Percentiles rank a stretch among this genome's conserved stretches.
These are phyloP conservation scores for Phylloboletellus chloephorus DNA, from an alignment of 1,284 basidiomycete genomes.

Conservation along the genomic window DNA sequence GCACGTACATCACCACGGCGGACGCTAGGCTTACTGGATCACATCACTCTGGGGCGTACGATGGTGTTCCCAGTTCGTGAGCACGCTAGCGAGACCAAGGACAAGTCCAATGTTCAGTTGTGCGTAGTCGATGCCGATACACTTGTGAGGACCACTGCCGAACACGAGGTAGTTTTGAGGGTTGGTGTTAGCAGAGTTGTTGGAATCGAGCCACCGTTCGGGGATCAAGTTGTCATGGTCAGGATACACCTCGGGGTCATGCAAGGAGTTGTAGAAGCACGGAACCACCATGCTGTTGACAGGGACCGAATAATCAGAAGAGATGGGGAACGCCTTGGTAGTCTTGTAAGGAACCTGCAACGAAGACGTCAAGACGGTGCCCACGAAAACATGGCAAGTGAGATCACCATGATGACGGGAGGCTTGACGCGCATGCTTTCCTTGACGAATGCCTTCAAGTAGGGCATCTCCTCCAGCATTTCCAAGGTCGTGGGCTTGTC, in stretches of 20 bases:
- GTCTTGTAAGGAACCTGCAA: constrained; percentile 87
- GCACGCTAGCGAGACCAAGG: constrained; percentile 76
- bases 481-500: constrained; percentile 85
- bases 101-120: constrained; percentile 87
- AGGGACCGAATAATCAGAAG: constrained; percentile 87
- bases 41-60: constrained; percentile 75
- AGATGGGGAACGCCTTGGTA: constrained; percentile 87
- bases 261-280: constrained; percentile 92
- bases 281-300: constrained; percentile 93
- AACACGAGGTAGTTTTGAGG: constrained; percentile 97
- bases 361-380: constrained; percentile 7
- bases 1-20: background rate
- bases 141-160: constrained; percentile 89
- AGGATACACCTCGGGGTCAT: constrained; percentile 86
- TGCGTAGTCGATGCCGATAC: constrained; percentile 93
- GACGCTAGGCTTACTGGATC: constrained; percentile 61
- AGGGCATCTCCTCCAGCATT: constrained; percentile 88
- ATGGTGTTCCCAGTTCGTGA: constrained; percentile 89
- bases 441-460: constrained; percentile 88
- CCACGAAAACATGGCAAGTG: constrained; percentile 2
- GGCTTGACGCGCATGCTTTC: constrained; percentile 89
- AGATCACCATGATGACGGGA: constrained; percentile 85
- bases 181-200: constrained; percentile 76
- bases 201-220: constrained; percentile 89
- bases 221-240: constrained; percentile 82